Evolutionary conservation across 352 stramenopile genomes (phyloP).

Genomic region (Chrysophaeum taylorii): DNA sequence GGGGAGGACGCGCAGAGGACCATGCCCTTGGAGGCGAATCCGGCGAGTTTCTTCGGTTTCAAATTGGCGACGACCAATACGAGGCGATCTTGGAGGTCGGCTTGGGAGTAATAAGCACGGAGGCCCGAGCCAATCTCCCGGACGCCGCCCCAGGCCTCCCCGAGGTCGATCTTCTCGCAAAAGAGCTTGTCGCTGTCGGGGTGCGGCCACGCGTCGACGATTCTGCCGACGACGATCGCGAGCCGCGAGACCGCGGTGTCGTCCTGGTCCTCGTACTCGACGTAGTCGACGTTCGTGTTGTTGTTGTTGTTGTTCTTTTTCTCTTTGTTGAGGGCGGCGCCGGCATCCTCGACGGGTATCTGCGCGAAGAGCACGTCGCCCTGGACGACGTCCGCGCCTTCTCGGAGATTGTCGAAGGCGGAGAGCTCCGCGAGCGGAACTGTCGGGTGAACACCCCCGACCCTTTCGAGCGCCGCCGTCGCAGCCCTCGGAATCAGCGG

Average conservation of each 20-base stretch:
- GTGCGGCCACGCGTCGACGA: slow-evolving; percentile 59
- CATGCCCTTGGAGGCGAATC: slow-evolving; percentile 94
- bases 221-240: slow-evolving; percentile 18
- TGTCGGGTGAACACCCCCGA: slow-evolving; percentile 63
- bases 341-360: slow-evolving; percentile 15
- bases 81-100: slow-evolving; percentile 80
- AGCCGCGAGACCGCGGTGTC: slow-evolving; percentile 4
- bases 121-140: slow-evolving; percentile 88
- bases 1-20: slow-evolving; percentile 81
- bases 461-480: slow-evolving; percentile 83
- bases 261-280: not conserved
- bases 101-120: slow-evolving; percentile 77
- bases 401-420: slow-evolving; percentile 82
- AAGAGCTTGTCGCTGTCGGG: slow-evolving; percentile 83
- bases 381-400: slow-evolving; percentile 71
- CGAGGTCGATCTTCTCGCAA: slow-evolving; percentile 98
- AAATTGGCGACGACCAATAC: slow-evolving; percentile 93
- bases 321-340: slow-evolving; percentile 7
- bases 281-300: not conserved
- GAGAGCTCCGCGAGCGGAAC: too few relatives aligned
- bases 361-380: slow-evolving; percentile 90
- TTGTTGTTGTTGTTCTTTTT: slow-evolving; percentile 27
- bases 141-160: slow-evolving; percentile 67
- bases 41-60: slow-evolving; percentile 87
- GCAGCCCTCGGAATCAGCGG: slow-evolving; percentile 80